A percentile compares a stretch with the other conserved stretches of the same genome.
Evolutionary conservation across 805 yeast species (phyloP).

Genomic region (Candida nonsorbophila): DNA sequence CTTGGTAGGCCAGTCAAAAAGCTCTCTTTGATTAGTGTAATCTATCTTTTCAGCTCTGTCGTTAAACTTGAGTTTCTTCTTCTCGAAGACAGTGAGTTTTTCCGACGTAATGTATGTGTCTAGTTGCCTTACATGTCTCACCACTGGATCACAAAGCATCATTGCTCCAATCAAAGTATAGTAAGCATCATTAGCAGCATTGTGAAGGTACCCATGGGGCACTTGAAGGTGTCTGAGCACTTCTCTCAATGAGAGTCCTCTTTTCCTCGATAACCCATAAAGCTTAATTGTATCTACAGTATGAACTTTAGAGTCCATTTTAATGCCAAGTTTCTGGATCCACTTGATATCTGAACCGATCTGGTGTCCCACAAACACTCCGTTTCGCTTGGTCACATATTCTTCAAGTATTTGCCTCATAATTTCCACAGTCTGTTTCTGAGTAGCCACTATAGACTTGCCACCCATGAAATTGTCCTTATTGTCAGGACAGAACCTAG

Average conservation of each 20-base stretch:
- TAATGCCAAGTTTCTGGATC: conserved; percentile 43
- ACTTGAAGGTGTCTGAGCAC: conserved; percentile 42
- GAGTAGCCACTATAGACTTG: conserved; percentile 35
- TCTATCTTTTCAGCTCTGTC: too few species aligned
- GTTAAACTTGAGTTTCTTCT: conserved; percentile 5
- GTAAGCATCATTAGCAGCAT: conserved; percentile 70
- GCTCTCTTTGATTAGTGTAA: conserved; percentile 1
- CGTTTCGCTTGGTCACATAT: conserved; percentile 29
- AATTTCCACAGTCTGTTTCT: conserved; percentile 29
- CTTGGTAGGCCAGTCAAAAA: too few species aligned
- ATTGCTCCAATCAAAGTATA: conserved; percentile 52
- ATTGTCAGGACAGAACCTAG: conserved; percentile 50
- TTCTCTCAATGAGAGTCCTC: conserved; percentile 42
- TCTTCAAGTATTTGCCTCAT: conserved; percentile 39
- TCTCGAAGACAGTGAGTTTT: conserved; percentile 1
- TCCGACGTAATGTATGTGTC: conserved; percentile 12
- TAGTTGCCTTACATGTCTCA: conserved; percentile 15
- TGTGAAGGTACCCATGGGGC: conserved; percentile 59
- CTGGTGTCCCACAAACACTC: conserved; percentile 55
- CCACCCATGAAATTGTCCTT: conserved; percentile 50
- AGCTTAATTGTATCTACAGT: conserved; percentile 46
- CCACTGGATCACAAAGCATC: conserved; percentile 45
- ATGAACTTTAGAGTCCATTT: conserved; percentile 29
- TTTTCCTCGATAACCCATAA: conserved; percentile 33
- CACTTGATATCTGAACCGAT: conserved; percentile 50